phyloP scores from a whole-genome alignment of 768 basidiomycete species.

The Exsudoporus frostii region DNA sequence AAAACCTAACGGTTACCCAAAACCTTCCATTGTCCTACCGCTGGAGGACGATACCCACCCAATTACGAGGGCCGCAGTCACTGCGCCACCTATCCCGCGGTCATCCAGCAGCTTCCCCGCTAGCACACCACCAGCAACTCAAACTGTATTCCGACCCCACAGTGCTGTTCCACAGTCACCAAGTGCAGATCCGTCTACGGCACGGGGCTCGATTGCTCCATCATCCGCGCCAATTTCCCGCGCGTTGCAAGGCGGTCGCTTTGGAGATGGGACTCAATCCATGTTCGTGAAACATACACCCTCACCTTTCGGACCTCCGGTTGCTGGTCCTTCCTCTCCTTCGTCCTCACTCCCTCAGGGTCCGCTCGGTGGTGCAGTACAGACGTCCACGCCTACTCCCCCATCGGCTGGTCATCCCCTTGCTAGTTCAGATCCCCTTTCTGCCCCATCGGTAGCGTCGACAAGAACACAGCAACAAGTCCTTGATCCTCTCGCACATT shows the following conservation, averaged over 20 bases:
- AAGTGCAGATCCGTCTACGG: slow-evolving; percentile 52
- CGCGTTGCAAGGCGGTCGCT: slow-evolving; percentile 60
- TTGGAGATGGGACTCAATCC: slow-evolving; percentile 74
- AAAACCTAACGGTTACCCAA: slow-evolving; percentile 49
- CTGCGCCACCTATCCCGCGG: slow-evolving; percentile 23
- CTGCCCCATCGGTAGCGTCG: slow-evolving; percentile 1
- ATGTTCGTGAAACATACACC: slow-evolving; percentile 65
- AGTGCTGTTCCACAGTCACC: slow-evolving; percentile 46
- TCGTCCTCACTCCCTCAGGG: slow-evolving; percentile 31
- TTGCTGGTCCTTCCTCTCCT: slow-evolving; percentile 35
- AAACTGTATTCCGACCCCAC: slow-evolving; percentile 27
- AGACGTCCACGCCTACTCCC: slow-evolving; percentile 4
- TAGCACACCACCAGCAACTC: slow-evolving; percentile 14
- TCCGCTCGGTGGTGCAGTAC: slow-evolving; percentile 11
- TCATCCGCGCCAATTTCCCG: slow-evolving; percentile 35
- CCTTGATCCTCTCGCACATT: slow-evolving; percentile 64
- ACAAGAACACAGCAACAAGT: slow-evolving; percentile 28
- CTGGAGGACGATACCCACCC: slow-evolving; percentile 57
- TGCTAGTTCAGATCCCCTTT: slow-evolving; percentile 13
- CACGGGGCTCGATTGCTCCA: slow-evolving; percentile 15
- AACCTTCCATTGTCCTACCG: slow-evolving; percentile 58
- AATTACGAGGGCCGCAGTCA: slow-evolving; percentile 12
- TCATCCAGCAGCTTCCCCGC: slow-evolving; percentile 19
- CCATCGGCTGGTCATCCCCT: slow-evolving; percentile 18
- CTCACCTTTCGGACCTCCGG: slow-evolving; percentile 35